Conservation (phyloP, 2,329 filamentous ascomycete genomes). For the Phaeosphaeriaceae sp. region DNA sequence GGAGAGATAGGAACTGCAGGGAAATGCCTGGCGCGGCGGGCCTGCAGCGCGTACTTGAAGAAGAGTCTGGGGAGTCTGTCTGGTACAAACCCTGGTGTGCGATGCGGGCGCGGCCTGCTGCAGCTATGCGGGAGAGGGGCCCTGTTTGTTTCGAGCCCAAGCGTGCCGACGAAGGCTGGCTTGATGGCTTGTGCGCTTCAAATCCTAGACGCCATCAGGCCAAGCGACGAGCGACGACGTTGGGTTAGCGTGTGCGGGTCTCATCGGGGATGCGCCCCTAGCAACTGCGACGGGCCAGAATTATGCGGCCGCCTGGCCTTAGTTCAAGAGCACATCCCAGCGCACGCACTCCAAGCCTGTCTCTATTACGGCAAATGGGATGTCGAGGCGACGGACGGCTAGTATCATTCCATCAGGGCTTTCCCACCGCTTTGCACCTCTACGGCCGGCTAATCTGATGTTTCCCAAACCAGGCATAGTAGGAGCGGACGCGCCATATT, state of each 20-base stretch:
- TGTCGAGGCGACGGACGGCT: conserved; percentile 32
- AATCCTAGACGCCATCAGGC: conserved; percentile 36
- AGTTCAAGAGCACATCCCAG: conserved; percentile 20
- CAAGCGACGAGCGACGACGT: conserved; percentile 36
- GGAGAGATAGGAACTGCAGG: conserved; percentile 36
- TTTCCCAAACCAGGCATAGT: conserved; percentile 31
- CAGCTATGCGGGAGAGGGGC: conserved; percentile 38
- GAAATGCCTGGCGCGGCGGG: conserved; percentile 37
- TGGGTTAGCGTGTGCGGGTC: conserved; percentile 41
- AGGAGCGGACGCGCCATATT: conserved; percentile 37
- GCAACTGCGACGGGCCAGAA: conserved; percentile 32
- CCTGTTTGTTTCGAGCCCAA: conserved; percentile 42
- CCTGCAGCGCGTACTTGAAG: conserved; percentile 47
- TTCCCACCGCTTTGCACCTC: conserved; percentile 28
- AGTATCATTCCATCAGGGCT: conserved; percentile 30
- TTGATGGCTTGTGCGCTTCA: conserved; percentile 29
- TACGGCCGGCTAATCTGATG: conserved; percentile 42
- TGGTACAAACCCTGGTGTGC: conserved; percentile 42
- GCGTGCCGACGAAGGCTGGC: conserved; percentile 31
- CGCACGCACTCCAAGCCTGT: conserved; percentile 31
- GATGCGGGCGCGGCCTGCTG: conserved; percentile 44
- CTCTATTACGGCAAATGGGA: conserved; percentile 42
- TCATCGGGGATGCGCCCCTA: conserved; percentile 38
- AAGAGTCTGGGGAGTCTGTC: conserved; percentile 36
- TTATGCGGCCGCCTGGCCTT: conserved; percentile 36